Base-by-base conservation (phyloP, 2,329 filamentous ascomycete species). In the Aspergillus calidoustus region DNA sequence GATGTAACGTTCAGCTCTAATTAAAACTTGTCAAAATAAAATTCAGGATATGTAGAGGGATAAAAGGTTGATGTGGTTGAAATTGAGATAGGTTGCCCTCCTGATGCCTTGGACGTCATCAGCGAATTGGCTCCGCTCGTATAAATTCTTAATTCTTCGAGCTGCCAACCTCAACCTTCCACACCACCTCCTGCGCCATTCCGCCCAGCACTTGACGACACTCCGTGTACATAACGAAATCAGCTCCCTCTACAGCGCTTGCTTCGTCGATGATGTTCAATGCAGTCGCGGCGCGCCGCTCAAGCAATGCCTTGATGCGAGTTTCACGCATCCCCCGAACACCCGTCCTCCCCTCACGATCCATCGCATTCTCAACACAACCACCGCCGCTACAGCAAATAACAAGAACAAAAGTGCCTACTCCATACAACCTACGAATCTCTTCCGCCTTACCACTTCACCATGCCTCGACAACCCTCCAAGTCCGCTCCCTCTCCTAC, bases 401-500 rank as follows among this genome's bases (percentile, higher is more conserved):
- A 41, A 13, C 44, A 17, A 43, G 31, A 44, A n/a, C 63, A 64
- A 23, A 67, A 65, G 48, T 31, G 65, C 53, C 51, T 13, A 30
- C 19, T 22, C 1, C 15, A 31, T 51, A 44, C 48, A 57, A 22
- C 9, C 38, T 46, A 62, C 58, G 65, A 60, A 65, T 56, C 48
- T 60, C 66, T 66, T 57, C 41, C 54, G 41, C 59, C 62, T 25
- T 53, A 38, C n/a, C 61, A 63, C 28, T 68, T 64, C 61, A 34
- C 34, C 48, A 50, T 56, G 46, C 9, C 28, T 57, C 56, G 48
- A 50, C 44, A 13, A 49, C 49, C 8, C 49, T 49, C 17, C 64
- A 61, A 59, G 54, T 28, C 57, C 74, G 75, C 28, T 61, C 69
- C 55, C 58, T 74, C 51, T 66, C 66, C 56, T 74, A 69, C 47